Conservation (phyloP, 768 basidiomycete genomes). For the Tylopilus felleus region DNA sequence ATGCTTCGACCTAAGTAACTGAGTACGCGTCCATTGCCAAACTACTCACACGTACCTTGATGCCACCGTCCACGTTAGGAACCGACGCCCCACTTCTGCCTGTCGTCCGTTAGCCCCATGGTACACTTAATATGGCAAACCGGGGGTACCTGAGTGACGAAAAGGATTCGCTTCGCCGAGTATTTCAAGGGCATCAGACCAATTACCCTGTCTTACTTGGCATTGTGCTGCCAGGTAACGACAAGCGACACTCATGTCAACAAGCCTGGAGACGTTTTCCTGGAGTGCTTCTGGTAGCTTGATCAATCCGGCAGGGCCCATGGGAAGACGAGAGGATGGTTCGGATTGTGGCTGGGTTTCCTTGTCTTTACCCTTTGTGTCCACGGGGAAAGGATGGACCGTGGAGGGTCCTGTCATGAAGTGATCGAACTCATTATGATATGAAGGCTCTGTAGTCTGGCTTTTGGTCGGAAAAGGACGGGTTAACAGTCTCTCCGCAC, state of each 20-base stretch:
- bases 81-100: slow-evolving; percentile 67
- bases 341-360: slow-evolving; percentile 42
- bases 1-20: slow-evolving; percentile 81
- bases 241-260: slow-evolving; percentile 94
- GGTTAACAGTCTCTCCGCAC: slow-evolving; percentile 87
- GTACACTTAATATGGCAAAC: neutral
- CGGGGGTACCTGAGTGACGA: slow-evolving; percentile 55
- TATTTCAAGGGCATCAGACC: slow-evolving; percentile 89
- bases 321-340: slow-evolving; percentile 55
- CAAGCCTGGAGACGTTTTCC: slow-evolving; percentile 68
- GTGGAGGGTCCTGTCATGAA: slow-evolving; percentile 25
- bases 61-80: slow-evolving; percentile 85
- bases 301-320: slow-evolving; percentile 69
- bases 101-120: slow-evolving; percentile 22
- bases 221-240: slow-evolving; percentile 96
- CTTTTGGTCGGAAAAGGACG: slow-evolving; percentile 70
- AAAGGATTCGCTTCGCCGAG: slow-evolving; percentile 93
- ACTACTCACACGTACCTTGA: slow-evolving; percentile 61
- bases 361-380: slow-evolving; percentile 59
- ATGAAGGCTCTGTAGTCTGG: slow-evolving; percentile 35
- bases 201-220: slow-evolving; percentile 87
- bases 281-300: slow-evolving; percentile 64
- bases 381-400: slow-evolving; percentile 41
- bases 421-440: slow-evolving; percentile 24
- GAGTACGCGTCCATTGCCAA: neutral